A percentile compares a stretch with the other conserved stretches of the same genome.
Conservation (phyloP, 805 yeast species). For the Candida tammaniensis region DNA sequence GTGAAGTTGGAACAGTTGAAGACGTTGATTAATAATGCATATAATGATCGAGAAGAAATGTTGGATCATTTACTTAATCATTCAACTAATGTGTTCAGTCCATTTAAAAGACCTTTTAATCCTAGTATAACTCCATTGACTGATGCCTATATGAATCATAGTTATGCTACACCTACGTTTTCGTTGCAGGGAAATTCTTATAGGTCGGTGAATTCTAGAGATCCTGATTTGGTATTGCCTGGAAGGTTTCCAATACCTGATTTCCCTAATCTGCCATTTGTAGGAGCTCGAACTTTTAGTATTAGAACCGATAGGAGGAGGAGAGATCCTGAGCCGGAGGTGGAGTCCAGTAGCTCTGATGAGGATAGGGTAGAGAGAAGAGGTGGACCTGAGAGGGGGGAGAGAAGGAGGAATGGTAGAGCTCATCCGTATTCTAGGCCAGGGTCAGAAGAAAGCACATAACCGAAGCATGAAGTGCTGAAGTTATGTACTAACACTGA, state of each 20-base stretch:
- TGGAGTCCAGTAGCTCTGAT: constrained; percentile 1
- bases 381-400: constrained; percentile 18
- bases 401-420: constrained; percentile 15
- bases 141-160: constrained; percentile 33
- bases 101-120: constrained; percentile 33
- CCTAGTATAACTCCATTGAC: constrained; percentile 38
- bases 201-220: constrained; percentile 7
- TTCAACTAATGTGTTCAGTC: constrained; percentile 38
- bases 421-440: constrained; percentile 22
- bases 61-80: constrained; percentile 23
- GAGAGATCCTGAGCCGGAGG: constrained; percentile 1
- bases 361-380: constrained; percentile 5
- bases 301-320: constrained; percentile 3
- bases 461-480: too few relatives aligned
- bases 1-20: constrained; percentile 13
- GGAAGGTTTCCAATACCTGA: constrained; percentile 28
- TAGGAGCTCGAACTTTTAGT: constrained; percentile 2
- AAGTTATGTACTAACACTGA: too few relatives aligned
- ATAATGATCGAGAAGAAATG: constrained; percentile 16
- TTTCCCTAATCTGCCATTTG: background rate
- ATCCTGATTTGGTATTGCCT: constrained; percentile 31
- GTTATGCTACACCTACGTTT: constrained; percentile 21
- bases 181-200: constrained; percentile 6
- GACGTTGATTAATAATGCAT: constrained; percentile 11
- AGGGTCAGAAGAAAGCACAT: constrained; percentile 8